Conservation (phyloP, 148 eudicot genomes). For the Vaccinium macrocarpon region DNA sequence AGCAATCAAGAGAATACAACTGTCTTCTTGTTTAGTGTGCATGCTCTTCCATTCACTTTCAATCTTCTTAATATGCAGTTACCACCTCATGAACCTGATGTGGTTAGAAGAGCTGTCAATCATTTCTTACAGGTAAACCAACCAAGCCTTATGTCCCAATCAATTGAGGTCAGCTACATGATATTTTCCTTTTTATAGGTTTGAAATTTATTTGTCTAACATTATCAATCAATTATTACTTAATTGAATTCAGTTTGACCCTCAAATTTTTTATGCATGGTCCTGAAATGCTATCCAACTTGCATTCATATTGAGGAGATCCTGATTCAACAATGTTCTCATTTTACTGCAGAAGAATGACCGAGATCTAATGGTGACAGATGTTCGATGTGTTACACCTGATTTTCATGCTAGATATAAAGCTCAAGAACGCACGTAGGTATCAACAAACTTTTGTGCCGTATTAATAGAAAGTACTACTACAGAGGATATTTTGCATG, state of each 20-base stretch:
- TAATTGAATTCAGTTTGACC: neutral
- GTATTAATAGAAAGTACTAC: neutral
- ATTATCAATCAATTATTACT: neutral
- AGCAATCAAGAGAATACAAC: neutral
- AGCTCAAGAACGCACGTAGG: slow-evolving; percentile 99
- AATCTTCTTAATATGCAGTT: slow-evolving; percentile 44
- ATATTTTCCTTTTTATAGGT: slow-evolving; percentile 60
- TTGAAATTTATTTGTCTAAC: neutral
- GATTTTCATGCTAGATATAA: slow-evolving; percentile 89
- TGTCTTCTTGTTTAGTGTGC: neutral
- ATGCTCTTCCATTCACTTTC: slow-evolving; percentile 11
- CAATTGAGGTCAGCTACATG: too few species aligned
- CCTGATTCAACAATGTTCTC: slow-evolving; percentile 7
- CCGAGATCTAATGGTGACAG: slow-evolving; percentile 69
- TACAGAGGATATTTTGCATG: neutral
- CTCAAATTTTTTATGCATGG: slow-evolving; percentile 7
- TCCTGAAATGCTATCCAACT: neutral
- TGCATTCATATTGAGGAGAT: slow-evolving; percentile 10
- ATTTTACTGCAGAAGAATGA: slow-evolving; percentile 60
- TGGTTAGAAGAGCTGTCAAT: slow-evolving; percentile 82
- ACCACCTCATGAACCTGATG: slow-evolving; percentile 86
- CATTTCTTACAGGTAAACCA: slow-evolving; percentile 56
- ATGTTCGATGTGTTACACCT: slow-evolving; percentile 71
- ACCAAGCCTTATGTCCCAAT: too few species aligned
- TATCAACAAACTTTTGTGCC: slow-evolving; percentile 30